Evolutionary conservation across 768 basidiomycete genomes (phyloP).

Genomic region (Flagelloscypha sp.): DNA sequence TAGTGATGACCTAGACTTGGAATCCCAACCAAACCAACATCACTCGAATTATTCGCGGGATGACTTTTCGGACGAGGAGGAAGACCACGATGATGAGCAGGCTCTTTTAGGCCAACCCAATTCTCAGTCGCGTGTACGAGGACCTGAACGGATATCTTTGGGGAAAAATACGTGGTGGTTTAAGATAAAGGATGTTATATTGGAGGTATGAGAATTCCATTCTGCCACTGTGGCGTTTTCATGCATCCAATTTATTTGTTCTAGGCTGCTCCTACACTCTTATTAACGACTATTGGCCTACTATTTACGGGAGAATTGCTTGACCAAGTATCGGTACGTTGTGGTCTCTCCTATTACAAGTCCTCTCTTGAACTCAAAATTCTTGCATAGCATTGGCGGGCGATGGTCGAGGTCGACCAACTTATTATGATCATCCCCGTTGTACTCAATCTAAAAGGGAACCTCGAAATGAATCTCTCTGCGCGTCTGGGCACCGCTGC

Average conservation of each 20-base stretch:
- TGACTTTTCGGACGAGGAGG: no score
- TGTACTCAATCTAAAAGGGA: slow-evolving; percentile 92
- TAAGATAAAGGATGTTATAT: no score
- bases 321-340: slow-evolving; percentile 75
- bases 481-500: slow-evolving; percentile 92
- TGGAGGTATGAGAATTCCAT: no score
- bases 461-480: slow-evolving; percentile 97
- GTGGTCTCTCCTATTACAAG: not conserved
- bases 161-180: no score
- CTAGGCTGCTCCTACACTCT: slow-evolving; percentile 81
- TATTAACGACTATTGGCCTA: slow-evolving; percentile 76
- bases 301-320: slow-evolving; percentile 88
- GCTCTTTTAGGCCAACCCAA: no score
- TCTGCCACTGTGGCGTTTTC: no score
- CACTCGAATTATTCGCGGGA: no score
- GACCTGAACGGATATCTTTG: no score
- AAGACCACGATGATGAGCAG: no score
- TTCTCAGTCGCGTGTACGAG: no score
- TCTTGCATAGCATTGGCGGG: slow-evolving; percentile 63
- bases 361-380: not conserved
- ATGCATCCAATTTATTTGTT: slow-evolving; percentile 1
- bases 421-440: slow-evolving; percentile 96
- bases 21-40: no score
- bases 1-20: no score
- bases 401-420: slow-evolving; percentile 86